Evolutionary conservation across 352 stramenopile genomes (phyloP).

Genomic region (Pythium sukuiense): DNA sequence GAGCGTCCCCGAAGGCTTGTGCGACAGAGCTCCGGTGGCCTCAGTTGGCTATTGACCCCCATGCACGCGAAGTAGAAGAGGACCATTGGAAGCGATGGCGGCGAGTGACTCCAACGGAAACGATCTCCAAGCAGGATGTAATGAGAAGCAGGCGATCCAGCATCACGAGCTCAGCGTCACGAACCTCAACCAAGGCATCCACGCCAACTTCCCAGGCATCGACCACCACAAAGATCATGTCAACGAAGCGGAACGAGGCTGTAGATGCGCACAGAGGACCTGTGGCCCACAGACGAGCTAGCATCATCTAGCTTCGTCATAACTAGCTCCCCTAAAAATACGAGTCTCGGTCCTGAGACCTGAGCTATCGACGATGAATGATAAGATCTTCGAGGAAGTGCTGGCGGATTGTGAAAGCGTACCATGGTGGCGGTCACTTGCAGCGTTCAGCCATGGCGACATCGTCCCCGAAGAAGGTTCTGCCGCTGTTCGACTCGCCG

Average conservation of each 20-base stretch:
- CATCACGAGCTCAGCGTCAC: not conserved
- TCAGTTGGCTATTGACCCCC: not conserved
- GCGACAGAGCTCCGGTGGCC: not conserved
- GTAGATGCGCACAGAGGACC: not conserved
- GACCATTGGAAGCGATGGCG: constrained; percentile 39
- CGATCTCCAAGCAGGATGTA: not conserved
- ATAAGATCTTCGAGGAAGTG: not conserved
- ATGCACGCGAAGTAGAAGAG: constrained; percentile 8
- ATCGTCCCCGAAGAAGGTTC: constrained; percentile 26
- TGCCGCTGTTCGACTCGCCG: constrained; percentile 67
- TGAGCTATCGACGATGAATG: not conserved
- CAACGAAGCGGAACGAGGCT: not conserved
- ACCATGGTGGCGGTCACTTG: not conserved
- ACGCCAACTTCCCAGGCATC: not conserved
- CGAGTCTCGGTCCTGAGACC: not conserved
- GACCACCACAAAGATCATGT: not conserved
- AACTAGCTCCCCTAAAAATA: not conserved
- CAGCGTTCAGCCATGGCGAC: constrained; percentile 17
- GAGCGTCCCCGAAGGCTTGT: not conserved
- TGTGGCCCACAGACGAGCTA: not conserved
- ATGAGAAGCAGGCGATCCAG: not conserved
- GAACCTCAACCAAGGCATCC: not conserved
- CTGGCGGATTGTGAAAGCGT: not conserved
- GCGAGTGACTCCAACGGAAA: constrained; percentile 16
- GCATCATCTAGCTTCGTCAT: not conserved